Evolutionary conservation across 192 early-diverging fungal genomes (phyloP).

Genomic region (Backusella tuberculispora): DNA sequence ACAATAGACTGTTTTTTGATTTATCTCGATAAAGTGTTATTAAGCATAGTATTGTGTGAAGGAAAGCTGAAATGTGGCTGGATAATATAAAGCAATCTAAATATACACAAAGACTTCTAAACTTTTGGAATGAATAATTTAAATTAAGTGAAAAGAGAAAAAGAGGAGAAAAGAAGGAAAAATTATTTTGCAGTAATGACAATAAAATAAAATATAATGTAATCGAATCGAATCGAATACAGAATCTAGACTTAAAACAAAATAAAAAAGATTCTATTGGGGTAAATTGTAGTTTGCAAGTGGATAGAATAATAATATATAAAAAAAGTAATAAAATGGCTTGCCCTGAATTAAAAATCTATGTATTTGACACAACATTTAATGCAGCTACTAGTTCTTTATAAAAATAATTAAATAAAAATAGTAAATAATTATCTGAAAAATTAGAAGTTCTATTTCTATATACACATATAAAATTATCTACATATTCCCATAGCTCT

Average conservation of each 20-base stretch:
- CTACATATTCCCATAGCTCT: neutral
- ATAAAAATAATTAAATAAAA: neutral
- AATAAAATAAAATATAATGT: neutral
- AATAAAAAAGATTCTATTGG: neutral
- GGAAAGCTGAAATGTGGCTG: neutral
- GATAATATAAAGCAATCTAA: neutral
- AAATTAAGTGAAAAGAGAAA: neutral
- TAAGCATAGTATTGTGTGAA: neutral
- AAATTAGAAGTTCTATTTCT: neutral
- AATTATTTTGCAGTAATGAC: neutral
- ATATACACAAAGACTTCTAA: neutral
- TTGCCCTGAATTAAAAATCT: conserved; percentile 10
- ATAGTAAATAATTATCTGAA: neutral
- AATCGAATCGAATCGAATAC: no score
- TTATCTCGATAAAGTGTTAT: neutral
- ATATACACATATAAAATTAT: neutral
- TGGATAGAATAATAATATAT: neutral
- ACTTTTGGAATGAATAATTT: neutral
- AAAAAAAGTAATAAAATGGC: conserved; percentile 6
- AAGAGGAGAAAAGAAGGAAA: neutral
- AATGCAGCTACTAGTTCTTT: neutral
- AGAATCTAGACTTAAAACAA: conserved; percentile 12
- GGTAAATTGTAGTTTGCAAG: no score
- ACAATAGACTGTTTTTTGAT: neutral
- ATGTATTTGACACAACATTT: conserved; percentile 1